Evolutionary conservation across 2,329 filamentous ascomycete genomes (phyloP).

Genomic region (Metarhizium robertsii): DNA sequence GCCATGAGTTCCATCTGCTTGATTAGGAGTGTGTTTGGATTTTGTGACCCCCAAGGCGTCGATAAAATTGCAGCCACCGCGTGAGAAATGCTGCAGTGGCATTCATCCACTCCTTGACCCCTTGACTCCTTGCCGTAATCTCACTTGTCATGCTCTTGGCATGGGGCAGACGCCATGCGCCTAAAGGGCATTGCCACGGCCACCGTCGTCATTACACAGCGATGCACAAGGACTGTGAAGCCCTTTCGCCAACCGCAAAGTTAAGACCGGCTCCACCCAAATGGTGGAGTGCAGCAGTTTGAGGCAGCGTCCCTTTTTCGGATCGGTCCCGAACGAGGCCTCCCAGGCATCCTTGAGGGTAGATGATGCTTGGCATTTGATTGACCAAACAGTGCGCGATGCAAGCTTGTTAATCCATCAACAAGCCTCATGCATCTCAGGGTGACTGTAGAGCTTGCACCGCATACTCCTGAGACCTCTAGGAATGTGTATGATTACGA

Average conservation of each 20-base stretch:
- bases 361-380: neutral
- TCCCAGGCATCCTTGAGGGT: constrained; percentile 1
- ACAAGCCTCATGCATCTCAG: neutral
- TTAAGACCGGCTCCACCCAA: neutral
- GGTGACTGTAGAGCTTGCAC: too few relatives aligned
- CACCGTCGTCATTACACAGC: constrained; percentile 3
- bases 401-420: neutral
- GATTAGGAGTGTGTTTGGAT: neutral
- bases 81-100: neutral
- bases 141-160: neutral
- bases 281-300: neutral
- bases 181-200: neutral
- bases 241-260: neutral
- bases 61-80: neutral
- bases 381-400: neutral
- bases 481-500: neutral
- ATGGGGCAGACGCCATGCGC: neutral
- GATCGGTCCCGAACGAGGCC: constrained; percentile 8
- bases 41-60: neutral
- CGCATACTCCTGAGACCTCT: neutral
- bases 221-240: neutral
- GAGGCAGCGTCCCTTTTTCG: constrained; percentile 1
- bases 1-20: neutral
- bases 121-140: neutral
- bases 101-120: neutral